Conservation (phyloP, 1,284 basidiomycete species). For the Ustilago bromivora region DNA sequence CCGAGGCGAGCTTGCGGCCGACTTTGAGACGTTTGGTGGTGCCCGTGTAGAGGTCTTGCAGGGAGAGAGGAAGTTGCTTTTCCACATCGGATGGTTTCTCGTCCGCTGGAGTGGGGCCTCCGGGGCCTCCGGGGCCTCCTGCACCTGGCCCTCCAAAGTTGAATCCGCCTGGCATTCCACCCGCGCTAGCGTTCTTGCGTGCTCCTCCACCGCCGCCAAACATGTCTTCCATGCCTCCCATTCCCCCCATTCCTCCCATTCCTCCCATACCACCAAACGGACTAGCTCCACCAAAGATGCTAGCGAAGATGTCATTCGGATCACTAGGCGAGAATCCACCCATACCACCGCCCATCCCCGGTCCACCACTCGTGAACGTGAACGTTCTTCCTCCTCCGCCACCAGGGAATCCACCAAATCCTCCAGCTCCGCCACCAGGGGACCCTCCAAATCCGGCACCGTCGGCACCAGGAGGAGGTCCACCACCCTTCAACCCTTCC, state of each 20-base stretch:
- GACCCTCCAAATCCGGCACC: conserved; percentile 55
- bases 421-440: conserved; percentile 17
- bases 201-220: conserved; percentile 51
- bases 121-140: background rate
- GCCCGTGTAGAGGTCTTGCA: conserved; percentile 92
- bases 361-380: conserved; percentile 48
- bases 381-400: conserved; percentile 50
- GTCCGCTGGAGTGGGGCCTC: background rate
- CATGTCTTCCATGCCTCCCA: conserved; percentile 62
- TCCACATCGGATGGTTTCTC: conserved; percentile 76
- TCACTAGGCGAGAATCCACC: conserved; percentile 74
- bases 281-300: conserved; percentile 66
- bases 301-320: conserved; percentile 92
- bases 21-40: conserved; percentile 90
- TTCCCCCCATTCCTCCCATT: conserved; percentile 57
- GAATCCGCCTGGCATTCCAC: conserved; percentile 44
- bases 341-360: conserved; percentile 41
- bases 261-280: conserved; percentile 50
- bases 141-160: conserved; percentile 21
- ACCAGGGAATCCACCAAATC: conserved; percentile 53
- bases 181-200: conserved; percentile 28
- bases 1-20: conserved; percentile 79
- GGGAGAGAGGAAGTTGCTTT: conserved; percentile 84
- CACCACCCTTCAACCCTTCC: conserved; percentile 84
- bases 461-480: conserved; percentile 66